Conservation (phyloP, 2,329 filamentous ascomycete genomes). For the Sporothrix brunneoviolacea region DNA sequence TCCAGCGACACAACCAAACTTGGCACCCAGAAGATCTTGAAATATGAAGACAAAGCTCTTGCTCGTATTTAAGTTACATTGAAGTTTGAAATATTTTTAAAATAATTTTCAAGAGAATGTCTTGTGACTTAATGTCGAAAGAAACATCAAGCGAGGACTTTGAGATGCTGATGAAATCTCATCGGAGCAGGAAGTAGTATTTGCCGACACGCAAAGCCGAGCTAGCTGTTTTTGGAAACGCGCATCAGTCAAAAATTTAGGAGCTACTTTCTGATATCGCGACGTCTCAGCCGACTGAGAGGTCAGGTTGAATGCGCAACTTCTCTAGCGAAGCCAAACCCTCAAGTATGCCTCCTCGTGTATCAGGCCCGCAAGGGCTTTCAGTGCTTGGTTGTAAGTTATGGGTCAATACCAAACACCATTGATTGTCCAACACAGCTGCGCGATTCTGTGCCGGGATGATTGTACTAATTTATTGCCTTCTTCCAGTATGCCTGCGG, state of each 20-base stretch:
- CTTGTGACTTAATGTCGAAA: too few relatives aligned
- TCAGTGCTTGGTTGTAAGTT: conserved; percentile 55
- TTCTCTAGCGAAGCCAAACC: neutral
- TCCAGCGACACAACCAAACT: too few relatives aligned
- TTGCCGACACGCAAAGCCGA: neutral
- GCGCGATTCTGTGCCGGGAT: too few relatives aligned
- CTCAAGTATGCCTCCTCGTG: conserved; percentile 59
- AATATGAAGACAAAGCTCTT: too few relatives aligned
- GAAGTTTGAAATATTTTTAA: too few relatives aligned
- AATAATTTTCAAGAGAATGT: too few relatives aligned
- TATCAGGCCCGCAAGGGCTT: conserved; percentile 54
- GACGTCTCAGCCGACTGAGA: conserved; percentile 7
- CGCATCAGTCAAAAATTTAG: conserved; percentile 13
- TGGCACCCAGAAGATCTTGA: too few relatives aligned
- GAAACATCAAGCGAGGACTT: neutral
- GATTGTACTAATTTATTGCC: neutral
- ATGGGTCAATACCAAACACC: too few relatives aligned
- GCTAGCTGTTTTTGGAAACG: conserved; percentile 6
- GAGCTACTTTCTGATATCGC: conserved; percentile 7
- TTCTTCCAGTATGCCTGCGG: conserved; percentile 51
- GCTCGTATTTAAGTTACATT: too few relatives aligned
- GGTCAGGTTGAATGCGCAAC: neutral
- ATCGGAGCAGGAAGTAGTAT: conserved; percentile 8
- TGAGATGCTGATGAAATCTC: too few relatives aligned
- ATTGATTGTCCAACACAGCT: too few relatives aligned